Evolutionary conservation across 257 asterid genomes (phyloP), one percentile per base, ranked within the genome.

Genomic region (Nicotiana attenuata): DNA sequence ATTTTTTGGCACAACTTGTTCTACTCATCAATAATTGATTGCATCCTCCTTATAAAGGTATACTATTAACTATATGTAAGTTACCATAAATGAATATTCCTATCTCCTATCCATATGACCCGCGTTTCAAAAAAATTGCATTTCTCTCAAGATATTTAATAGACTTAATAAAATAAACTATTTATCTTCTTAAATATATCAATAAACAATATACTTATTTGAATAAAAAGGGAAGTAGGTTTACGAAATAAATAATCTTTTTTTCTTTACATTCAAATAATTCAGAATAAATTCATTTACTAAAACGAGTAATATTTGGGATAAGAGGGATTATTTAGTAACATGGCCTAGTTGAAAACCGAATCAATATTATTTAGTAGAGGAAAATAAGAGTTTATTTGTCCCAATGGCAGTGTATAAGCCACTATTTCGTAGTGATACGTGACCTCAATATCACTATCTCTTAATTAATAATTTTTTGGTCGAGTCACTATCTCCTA

Each of bases 381-480:
- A 53, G 14, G 29, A 55, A 55, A 60, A 24, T 24, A 16, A 9
- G 67, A 24, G 31, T 69, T 65, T 78, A 55, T 29, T 77, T 20
- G 50, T 68, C 45, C 14, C 28, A 69, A 31, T 41, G 65, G 41
- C 10, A 29, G 69, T 81, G 50, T 75, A 71, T 82, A 77, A 64
- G 41, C 60, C 77, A 82, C 73, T 64, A 82, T 84, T 80, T 66
- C 19, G 10, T 83, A 86, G 91, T 90, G 92, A 57, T 60, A 1
- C 82, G 87, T 91, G 92, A 88, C 87, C 78, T 82, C 88, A 85
- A 78, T 79, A 59, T 87, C 91, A 87, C 92, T 60, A 83, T 83
- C 82, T 52, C 52, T 2, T 3, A 41, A 33, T 78, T 33, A 56
- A 63, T 78, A 56, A 28, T 17, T 59, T 17, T 20, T 9, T 16